Evolutionary conservation across 129 eudicot genomes (phyloP).

Genomic region (Tagetes erecta): DNA sequence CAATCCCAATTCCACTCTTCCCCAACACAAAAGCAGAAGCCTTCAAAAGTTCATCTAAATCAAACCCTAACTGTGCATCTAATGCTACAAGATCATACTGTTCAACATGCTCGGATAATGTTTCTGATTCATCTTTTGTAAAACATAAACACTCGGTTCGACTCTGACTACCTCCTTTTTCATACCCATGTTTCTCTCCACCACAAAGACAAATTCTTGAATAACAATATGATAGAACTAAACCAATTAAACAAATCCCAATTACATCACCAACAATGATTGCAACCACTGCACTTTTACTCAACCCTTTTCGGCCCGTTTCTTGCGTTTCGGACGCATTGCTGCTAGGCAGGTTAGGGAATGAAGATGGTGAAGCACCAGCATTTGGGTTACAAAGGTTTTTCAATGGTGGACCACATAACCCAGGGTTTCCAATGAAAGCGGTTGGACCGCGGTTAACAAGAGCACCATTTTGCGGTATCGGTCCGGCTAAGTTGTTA

Average conservation of each 20-base stretch:
- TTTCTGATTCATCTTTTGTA: constrained; percentile 82
- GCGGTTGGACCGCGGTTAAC: constrained; percentile 98
- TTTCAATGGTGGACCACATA: constrained; percentile 93
- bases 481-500: constrained; percentile 75
- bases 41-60: constrained; percentile 86
- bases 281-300: constrained; percentile 58
- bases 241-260: constrained; percentile 82
- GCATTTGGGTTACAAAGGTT: constrained; percentile 57
- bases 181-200: constrained; percentile 46
- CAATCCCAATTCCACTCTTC: constrained; percentile 96
- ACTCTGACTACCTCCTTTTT: constrained; percentile 46
- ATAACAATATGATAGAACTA: constrained; percentile 79
- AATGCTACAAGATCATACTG: constrained; percentile 81
- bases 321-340: constrained; percentile 37
- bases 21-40: constrained; percentile 98
- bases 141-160: constrained; percentile 79
- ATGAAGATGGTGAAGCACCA: constrained; percentile 70
- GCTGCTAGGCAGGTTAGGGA: constrained; percentile 66
- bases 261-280: constrained; percentile 75
- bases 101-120: constrained; percentile 81
- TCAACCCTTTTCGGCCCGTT: constrained; percentile 56
- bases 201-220: constrained; percentile 60
- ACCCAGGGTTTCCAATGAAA: constrained; percentile 78
- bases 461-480: constrained; percentile 93
- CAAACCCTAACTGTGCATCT: constrained; percentile 71